phyloP scores from a whole-genome alignment of 345 rosid genomes.

The Erucastrum elatum region DNA sequence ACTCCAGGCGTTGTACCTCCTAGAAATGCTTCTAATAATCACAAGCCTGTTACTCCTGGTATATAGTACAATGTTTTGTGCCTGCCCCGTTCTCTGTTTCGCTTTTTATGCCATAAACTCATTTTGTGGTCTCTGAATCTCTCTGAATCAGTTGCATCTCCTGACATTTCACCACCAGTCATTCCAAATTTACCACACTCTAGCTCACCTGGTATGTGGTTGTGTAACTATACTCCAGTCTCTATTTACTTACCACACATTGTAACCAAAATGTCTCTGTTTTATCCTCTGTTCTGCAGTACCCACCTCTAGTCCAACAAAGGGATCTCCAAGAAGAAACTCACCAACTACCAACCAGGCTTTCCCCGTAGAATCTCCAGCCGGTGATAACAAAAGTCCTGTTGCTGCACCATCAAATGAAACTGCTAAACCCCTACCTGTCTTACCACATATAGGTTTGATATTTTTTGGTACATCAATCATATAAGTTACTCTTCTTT shows the following conservation, averaged over 20 bases:
- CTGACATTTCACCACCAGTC: no score
- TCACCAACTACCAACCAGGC: slow-evolving; percentile 24
- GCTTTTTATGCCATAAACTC: background rate
- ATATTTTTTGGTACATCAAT: background rate
- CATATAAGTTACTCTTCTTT: background rate
- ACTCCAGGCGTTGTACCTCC: slow-evolving; percentile 28
- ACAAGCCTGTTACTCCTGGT: slow-evolving; percentile 38
- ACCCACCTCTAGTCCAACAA: slow-evolving; percentile 19
- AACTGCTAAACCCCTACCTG: slow-evolving; percentile 46
- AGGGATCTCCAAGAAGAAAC: background rate
- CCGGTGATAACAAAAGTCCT: slow-evolving; percentile 47
- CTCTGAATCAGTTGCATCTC: no score
- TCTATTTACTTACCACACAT: background rate
- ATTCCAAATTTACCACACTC: no score
- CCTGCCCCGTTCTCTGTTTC: background rate
- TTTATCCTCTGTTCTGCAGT: slow-evolving; percentile 20
- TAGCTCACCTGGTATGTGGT: slow-evolving; percentile 28
- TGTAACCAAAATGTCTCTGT: slow-evolving; percentile 10
- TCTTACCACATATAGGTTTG: slow-evolving; percentile 48
- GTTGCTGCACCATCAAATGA: slow-evolving; percentile 53
- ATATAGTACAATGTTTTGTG: slow-evolving; percentile 11
- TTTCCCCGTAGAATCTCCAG: slow-evolving; percentile 32
- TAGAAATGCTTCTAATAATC: slow-evolving; percentile 25
- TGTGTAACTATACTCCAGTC: background rate
- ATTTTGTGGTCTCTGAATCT: background rate